Percentiles rank a stretch among this genome's conserved stretches.
phyloP scores from a whole-genome alignment of 2,329 filamentous ascomycete genomes.

The Penicillium polonicum region DNA sequence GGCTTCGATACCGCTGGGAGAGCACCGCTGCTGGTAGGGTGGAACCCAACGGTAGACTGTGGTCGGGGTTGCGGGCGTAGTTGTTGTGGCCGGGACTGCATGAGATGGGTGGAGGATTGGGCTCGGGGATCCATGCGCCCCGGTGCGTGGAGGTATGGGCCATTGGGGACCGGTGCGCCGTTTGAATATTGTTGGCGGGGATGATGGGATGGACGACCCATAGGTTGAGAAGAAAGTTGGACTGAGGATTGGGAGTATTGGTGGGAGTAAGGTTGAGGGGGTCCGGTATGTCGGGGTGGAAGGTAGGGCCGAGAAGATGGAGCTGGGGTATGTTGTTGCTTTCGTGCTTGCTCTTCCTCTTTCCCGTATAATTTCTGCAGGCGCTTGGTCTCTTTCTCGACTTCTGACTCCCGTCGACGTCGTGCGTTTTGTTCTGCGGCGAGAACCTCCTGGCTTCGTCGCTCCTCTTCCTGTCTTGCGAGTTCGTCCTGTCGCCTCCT shows the following conservation, averaged over 20 bases:
- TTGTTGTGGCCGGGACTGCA: conserved; percentile 17
- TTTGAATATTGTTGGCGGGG: conserved; percentile 17
- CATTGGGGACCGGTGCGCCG: conserved; percentile 9
- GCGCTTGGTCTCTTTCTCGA: conserved; percentile 76
- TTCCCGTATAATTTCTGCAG: conserved; percentile 59
- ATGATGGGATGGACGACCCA: conserved; percentile 13
- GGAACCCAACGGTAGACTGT: conserved; percentile 20
- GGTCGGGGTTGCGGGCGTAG: conserved; percentile 12
- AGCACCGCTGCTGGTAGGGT: conserved; percentile 17
- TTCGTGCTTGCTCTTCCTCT: conserved; percentile 39
- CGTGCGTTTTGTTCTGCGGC: conserved; percentile 46
- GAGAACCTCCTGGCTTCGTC: conserved; percentile 52
- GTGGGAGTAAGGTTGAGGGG: conserved; percentile 17
- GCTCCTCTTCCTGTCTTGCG: conserved; percentile 51
- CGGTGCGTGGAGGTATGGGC: conserved; percentile 21
- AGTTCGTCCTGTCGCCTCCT: conserved; percentile 38
- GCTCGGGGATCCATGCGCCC: conserved; percentile 17
- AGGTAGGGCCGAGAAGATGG: conserved; percentile 17
- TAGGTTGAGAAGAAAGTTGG: conserved; percentile 19
- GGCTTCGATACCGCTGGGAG: conserved; percentile 8
- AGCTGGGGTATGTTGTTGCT: conserved; percentile 12
- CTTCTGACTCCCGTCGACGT: conserved; percentile 50
- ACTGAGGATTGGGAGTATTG: conserved; percentile 21
- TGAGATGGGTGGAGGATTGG: conserved; percentile 23
- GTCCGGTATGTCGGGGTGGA: conserved; percentile 21